Evolutionary conservation across 352 stramenopile genomes (phyloP).

Genomic region (Blastocystis sp.): DNA sequence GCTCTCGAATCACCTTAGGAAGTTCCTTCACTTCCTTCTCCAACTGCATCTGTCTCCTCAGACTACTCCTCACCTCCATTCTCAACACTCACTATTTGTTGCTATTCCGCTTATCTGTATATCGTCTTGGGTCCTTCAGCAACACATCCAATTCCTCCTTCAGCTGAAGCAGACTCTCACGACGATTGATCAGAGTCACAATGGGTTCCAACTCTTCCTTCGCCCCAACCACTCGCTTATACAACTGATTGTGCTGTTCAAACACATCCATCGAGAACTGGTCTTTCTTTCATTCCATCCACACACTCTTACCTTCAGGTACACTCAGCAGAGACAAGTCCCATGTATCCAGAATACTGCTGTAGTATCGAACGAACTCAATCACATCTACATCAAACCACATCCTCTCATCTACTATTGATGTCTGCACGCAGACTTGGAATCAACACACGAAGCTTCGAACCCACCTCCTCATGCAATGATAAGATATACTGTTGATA

Average conservation of each 20-base stretch:
- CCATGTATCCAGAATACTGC: constrained; percentile 9
- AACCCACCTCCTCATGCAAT: constrained; percentile 4
- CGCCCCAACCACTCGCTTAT: neutral
- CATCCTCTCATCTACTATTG: neutral
- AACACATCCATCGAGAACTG: constrained; percentile 32
- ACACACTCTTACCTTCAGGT: neutral
- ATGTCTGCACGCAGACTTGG: neutral
- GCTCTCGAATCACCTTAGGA: neutral
- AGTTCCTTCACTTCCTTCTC: neutral
- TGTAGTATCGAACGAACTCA: neutral
- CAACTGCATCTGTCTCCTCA: neutral
- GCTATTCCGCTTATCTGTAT: constrained; percentile 2
- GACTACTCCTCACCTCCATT: neutral
- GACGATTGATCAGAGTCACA: neutral
- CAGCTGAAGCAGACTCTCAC: neutral
- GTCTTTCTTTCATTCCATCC: neutral
- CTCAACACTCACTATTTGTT: neutral
- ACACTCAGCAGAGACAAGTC: neutral
- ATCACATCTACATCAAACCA: neutral
- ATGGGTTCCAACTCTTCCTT: constrained; percentile 3
- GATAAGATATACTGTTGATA: neutral
- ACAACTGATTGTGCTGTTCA: constrained; percentile 49
- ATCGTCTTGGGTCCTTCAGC: neutral
- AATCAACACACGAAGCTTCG: neutral
- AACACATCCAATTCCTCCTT: neutral